Base-by-base conservation (phyloP, 202 grass and related monocot species). In the Digitaria exilis region DNA sequence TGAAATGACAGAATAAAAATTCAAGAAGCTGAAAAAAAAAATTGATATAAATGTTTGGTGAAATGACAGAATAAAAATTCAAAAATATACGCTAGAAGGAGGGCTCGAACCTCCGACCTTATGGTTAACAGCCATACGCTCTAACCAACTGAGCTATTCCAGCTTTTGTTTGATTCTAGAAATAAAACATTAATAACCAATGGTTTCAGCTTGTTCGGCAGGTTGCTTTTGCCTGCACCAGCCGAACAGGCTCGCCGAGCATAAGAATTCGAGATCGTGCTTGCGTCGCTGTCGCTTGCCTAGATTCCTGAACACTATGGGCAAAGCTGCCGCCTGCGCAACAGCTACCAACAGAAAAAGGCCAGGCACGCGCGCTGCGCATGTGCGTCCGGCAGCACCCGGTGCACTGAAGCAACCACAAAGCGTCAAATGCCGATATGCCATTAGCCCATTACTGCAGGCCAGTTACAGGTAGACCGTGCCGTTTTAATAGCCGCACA, bases 81-180 rank as follows among this genome's bases (percentile, higher is more conserved):
- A 19, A 15, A 11, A 46, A 81, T 25, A 48, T 2, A n/a, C 91
- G 85, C 88, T 91, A 91, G 86, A 91, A 89, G 89, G 92, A 91
- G 92, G 89, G 92, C 54, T 91, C 1, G 84, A 94, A 91, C 92
- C 92, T 94, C 92, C 86, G 76, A 94, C 92, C 91, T 94, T 91
- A 67, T 89, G 91, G 89, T 94, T 91, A 94, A 91, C 76, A 81
- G 80, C 86, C 84, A 94, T 72, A 91, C 89, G 86, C 84, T 94
- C 92, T 91, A 52, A 67, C 92, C 89, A 94, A 91, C 86, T 94
- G 89, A 94, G 89, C 92, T 94, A 91, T 91, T 91, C 88, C 88
- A 91, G 88, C 88, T 61, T 91, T 14, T 12, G n/a, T n/a, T n/a
- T n/a, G n/a, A n/a, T n/a, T n/a, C n/a, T n/a, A n/a, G n/a, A n/a